Evolutionary conservation across 352 stramenopile genomes (phyloP), one percentile per base, ranked within the genome.

Genomic region (Phytophthora cajani): DNA sequence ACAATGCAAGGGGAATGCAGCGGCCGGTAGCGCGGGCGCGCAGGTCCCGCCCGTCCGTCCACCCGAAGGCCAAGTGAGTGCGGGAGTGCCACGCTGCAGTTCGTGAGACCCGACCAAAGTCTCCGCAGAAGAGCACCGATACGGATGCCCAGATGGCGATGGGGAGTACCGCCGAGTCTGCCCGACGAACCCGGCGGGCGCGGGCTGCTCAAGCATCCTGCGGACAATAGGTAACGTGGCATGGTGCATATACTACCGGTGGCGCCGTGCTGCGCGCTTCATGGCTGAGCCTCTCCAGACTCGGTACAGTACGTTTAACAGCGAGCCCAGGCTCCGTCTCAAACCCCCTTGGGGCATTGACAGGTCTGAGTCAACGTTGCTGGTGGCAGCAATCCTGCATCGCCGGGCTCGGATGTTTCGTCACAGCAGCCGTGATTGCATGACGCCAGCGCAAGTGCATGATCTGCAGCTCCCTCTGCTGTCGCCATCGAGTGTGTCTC

Each of bases 61-160:
- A 71, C 56, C 32, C 12, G 38, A 61, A 38, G 55, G 33, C 33
- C n/a, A 21, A 36, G 30, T 36, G 30, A 21, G 21, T 17, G 32
- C 27, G 42, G 17, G 42, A 54, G 30, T 52, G 66, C 58, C 58
- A 64, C 53, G 44, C 58, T 62, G 60, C 27, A 30, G 27, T 30
- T 30, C 59, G 53, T 58, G 59, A 58, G 57, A 71, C 64, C 10
- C 47, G 50, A 12, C n/a, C 46, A 67, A 55, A 58, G 58, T 68
- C 57, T 71, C 56, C 64, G 52, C 65, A 72, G 65, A 67, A 71
- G 64, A 49, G 58, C 64, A 32, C 44, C 58, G 42, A 32, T 58
- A 23, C 52, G 44, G 66, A 56, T 63, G 36, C 7, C 33, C 67
- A 74, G 67, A 40, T 74, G 67, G 49, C 57, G 62, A 74, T 74